These are phyloP conservation scores for Jaenimonas drosophilae DNA, from an alignment of 208 protist species.

Conservation along the genomic window DNA sequence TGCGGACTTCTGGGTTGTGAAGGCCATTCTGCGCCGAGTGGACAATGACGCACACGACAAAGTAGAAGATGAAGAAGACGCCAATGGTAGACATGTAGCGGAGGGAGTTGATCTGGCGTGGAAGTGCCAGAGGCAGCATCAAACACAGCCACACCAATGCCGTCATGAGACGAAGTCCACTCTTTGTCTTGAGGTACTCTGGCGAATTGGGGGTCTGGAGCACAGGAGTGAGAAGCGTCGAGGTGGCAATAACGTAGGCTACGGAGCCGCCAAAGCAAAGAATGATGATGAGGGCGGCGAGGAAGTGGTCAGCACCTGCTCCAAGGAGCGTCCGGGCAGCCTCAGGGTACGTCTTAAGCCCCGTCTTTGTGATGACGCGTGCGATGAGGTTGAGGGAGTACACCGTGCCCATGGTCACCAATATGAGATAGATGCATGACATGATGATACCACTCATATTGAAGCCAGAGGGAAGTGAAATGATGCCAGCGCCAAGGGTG, in stretches of 20 bases:
- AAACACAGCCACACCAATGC: slow-evolving; percentile 25
- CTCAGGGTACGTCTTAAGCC: slow-evolving; percentile 15
- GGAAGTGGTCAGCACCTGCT: slow-evolving; percentile 28
- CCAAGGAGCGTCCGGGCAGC: slow-evolving; percentile 31
- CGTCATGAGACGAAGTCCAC: slow-evolving; percentile 4
- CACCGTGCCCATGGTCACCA: slow-evolving; percentile 26
- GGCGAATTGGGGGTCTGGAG: slow-evolving; percentile 9
- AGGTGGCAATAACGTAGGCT: slow-evolving; percentile 38
- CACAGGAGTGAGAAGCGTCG: slow-evolving; percentile 23
- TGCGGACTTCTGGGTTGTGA: slow-evolving; percentile 13
- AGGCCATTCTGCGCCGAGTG: slow-evolving; percentile 27
- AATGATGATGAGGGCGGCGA: slow-evolving; percentile 31
- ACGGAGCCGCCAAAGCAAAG: slow-evolving; percentile 48
- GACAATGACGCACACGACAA: slow-evolving; percentile 35
- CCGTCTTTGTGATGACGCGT: slow-evolving; percentile 10
- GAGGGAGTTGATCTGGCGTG: slow-evolving; percentile 62
- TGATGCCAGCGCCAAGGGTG: slow-evolving; percentile 57
- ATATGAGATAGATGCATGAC: slow-evolving; percentile 18
- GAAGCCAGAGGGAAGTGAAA: slow-evolving; percentile 58
- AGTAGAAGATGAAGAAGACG: slow-evolving; percentile 33
- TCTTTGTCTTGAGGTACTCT: slow-evolving; percentile 3
- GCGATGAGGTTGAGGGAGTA: slow-evolving; percentile 30
- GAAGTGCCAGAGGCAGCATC: slow-evolving; percentile 54
- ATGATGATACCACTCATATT: slow-evolving; percentile 26
- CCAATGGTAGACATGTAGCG: slow-evolving; percentile 51